Evolutionary conservation across 148 eudicot species (phyloP), one percentile per base, ranked within the genome.

Genomic region (Camellia lanceoleosa): DNA sequence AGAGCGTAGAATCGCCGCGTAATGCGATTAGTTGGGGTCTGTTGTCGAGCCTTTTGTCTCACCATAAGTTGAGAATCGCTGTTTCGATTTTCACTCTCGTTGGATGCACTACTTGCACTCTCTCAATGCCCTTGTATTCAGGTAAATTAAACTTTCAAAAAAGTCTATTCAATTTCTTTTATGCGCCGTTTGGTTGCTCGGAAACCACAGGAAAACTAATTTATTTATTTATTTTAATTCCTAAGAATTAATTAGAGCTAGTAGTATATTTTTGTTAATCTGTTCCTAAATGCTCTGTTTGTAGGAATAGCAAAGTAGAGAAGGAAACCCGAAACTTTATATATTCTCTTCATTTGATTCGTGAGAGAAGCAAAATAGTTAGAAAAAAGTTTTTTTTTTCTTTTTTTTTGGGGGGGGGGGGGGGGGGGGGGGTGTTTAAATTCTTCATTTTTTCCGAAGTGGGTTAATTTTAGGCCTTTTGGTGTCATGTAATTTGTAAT

Each of bases 81-180:
- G 79, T 87, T 73, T 90, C 95, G 5, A 56, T 82, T 55, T 68
- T 78, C 51, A 83, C 91, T 80, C 91, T 96, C n/a, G 46, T 89
- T 62, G 92, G 93, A 5, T 87, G 95, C 69, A 86, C 97, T 43
- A 30, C 81, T 87, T 92, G 93, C 78, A 92, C 95, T 78, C 97
- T 96, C 55, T 87, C 87, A 61, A 91, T 96, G 97, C 98, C 99
- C 41, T 67, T 92, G 3, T 86, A 81, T 68, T 88, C 94, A 62
- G 99, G 99, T 94, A 82, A 71, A 16, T 1, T 7, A 5, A 38
- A 46, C 3, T 68, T 19, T 0, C 5, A 13, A 41, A n/a, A 7
- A 23, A 20, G 60, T 70, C 14, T 61, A 7, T 72, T 79, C 18
- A 47, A 12, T 77, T 64, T 19, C 3, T 19, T 64, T 65, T 3